Evolutionary conservation across 306 rosid genomes (phyloP).

Genomic region (Cicer arietinum): DNA sequence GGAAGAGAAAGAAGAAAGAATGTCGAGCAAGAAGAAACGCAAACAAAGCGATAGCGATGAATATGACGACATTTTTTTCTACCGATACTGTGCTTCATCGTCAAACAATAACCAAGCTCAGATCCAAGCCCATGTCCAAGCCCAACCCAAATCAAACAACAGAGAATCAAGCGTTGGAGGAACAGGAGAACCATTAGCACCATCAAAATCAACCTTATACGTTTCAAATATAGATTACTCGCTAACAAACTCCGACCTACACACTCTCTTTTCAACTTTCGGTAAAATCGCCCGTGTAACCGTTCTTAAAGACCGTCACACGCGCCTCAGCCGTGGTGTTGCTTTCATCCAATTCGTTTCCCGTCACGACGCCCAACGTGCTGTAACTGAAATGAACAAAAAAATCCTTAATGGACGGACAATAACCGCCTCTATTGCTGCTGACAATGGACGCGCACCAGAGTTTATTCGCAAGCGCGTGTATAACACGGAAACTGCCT

Average conservation of each 20-base stretch:
- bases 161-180: neutral
- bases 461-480: conserved; percentile 78
- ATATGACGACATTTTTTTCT: conserved; percentile 79
- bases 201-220: conserved; percentile 85
- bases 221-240: conserved; percentile 83
- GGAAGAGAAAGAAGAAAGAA: neutral
- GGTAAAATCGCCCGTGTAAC: conserved; percentile 91
- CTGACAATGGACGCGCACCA: conserved; percentile 88
- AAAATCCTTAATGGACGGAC: conserved; percentile 80
- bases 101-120: neutral
- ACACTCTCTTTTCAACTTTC: conserved; percentile 83
- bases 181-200: conserved; percentile 54
- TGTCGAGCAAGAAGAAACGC: conserved; percentile 4
- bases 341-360: conserved; percentile 89
- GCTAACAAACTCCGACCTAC: conserved; percentile 91
- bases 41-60: conserved; percentile 51
- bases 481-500: conserved; percentile 71
- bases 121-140: conserved; percentile 16
- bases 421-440: conserved; percentile 71
- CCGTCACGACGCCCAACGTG: conserved; percentile 63
- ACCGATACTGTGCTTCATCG: conserved; percentile 59
- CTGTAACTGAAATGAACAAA: conserved; percentile 59
- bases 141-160: neutral
- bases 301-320: conserved; percentile 79
- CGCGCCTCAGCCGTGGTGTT: conserved; percentile 85